A percentile compares a stretch with the other conserved stretches of the same genome.
Conservation (phyloP, 2,329 filamentous ascomycete genomes). For the Neurospora sp. region DNA sequence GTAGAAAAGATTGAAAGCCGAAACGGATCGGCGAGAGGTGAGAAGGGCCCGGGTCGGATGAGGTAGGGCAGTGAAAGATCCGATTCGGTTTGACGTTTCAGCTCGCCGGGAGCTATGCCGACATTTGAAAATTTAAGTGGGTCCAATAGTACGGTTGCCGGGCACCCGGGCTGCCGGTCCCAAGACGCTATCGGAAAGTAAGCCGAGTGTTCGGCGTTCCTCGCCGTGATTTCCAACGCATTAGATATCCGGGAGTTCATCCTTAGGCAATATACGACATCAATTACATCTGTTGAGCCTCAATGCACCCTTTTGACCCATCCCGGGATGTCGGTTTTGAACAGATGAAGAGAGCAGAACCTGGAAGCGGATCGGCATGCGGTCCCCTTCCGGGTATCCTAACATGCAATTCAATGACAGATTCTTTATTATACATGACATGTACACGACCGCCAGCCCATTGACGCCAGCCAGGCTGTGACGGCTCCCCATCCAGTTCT, state of each 20-base stretch:
- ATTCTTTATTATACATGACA: conserved; percentile 5
- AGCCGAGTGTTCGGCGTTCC: neutral
- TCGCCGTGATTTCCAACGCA: neutral
- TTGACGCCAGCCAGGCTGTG: neutral
- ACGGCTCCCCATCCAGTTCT: neutral
- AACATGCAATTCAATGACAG: conserved; percentile 1
- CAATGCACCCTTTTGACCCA: neutral
- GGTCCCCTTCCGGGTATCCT: neutral
- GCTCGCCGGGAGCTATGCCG: neutral
- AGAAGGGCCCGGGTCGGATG: neutral
- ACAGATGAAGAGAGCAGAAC: neutral
- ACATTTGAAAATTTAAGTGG: neutral
- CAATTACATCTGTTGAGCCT: neutral
- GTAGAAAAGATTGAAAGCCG: neutral
- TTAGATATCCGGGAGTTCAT: neutral
- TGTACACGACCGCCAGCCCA: conserved; percentile 4
- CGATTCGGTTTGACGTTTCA: neutral
- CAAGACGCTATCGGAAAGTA: neutral
- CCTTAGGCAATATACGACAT: neutral
- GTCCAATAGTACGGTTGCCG: neutral
- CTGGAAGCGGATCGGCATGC: neutral
- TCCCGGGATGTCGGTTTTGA: neutral
- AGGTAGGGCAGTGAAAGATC: neutral
- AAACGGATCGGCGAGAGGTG: neutral
- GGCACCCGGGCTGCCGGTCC: neutral